Evolutionary conservation across 805 yeast genomes (phyloP).

Genomic region (Saturnispora sekii): DNA sequence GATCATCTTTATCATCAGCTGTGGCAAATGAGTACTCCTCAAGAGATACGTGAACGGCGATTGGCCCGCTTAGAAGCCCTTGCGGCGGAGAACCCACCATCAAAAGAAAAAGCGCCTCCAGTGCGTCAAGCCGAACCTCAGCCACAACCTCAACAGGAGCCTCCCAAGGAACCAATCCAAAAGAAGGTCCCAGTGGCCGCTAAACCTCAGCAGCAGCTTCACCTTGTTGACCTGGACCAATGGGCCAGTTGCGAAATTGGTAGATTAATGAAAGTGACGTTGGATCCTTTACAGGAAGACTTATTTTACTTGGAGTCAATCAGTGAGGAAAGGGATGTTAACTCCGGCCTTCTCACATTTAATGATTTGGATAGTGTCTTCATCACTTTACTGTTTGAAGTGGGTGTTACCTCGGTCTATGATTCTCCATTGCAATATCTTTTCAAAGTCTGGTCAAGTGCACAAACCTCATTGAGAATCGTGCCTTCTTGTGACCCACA

Average conservation of each 20-base stretch:
- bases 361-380: constrained; percentile 40
- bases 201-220: too few species aligned
- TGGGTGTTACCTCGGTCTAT: constrained; percentile 31
- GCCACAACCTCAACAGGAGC: background rate
- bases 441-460: constrained; percentile 33
- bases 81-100: background rate
- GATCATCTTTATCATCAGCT: too few species aligned
- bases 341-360: constrained; percentile 16
- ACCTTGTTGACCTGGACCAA: constrained; percentile 21
- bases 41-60: constrained; percentile 33
- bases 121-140: background rate
- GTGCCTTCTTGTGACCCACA: constrained; percentile 33
- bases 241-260: constrained; percentile 36
- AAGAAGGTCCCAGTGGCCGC: background rate
- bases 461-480: constrained; percentile 34
- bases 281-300: constrained; percentile 19
- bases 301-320: constrained; percentile 18
- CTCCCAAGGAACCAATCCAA: background rate
- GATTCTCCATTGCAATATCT: constrained; percentile 38
- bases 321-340: constrained; percentile 15
- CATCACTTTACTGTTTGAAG: constrained; percentile 47
- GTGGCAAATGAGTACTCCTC: constrained; percentile 12
- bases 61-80: constrained; percentile 36
- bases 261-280: constrained; percentile 28
- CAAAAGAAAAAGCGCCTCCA: background rate